A percentile compares a stretch with the other conserved stretches of the same genome.
Evolutionary conservation across 495 filamentous ascomycete genomes (phyloP).

Genomic region (Trichoderma parareesei): DNA sequence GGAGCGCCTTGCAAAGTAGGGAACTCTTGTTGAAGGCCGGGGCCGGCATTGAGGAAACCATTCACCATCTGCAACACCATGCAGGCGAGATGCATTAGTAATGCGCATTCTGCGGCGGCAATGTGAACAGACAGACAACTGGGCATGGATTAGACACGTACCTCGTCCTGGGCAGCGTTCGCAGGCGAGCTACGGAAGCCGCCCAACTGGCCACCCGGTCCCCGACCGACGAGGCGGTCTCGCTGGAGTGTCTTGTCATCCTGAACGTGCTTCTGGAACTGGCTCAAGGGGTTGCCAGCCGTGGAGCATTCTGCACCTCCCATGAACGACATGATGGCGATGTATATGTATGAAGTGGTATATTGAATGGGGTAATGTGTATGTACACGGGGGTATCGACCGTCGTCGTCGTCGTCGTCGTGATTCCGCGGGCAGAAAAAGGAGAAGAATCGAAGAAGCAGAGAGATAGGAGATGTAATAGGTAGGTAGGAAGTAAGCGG

Average conservation of each 20-base stretch:
- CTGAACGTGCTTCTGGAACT: constrained; percentile 90
- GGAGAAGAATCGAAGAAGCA: not conserved
- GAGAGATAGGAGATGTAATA: not conserved
- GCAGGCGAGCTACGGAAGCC: constrained; percentile 36
- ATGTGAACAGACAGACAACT: not conserved
- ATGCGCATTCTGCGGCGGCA: not conserved
- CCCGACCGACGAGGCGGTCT: constrained; percentile 71
- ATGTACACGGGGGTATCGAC: not conserved
- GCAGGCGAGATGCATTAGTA: constrained; percentile 14
- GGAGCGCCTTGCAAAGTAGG: constrained; percentile 28
- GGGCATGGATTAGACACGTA: constrained; percentile 17
- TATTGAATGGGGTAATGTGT: not conserved
- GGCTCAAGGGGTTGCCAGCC: constrained; percentile 87
- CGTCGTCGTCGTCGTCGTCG: too few species aligned
- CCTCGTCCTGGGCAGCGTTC: constrained; percentile 38
- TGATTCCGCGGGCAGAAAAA: too few species aligned
- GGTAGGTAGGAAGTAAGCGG: not conserved
- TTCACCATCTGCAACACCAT: constrained; percentile 67
- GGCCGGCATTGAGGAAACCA: constrained; percentile 73
- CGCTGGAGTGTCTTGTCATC: constrained; percentile 92
- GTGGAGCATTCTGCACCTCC: constrained; percentile 96
- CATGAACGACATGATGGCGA: constrained; percentile 73
- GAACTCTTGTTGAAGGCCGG: constrained; percentile 32
- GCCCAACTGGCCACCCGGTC: constrained; percentile 39
- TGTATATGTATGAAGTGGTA: not conserved